A percentile compares a stretch with the other conserved stretches of the same genome.
Evolutionary conservation across 2,329 filamentous ascomycete genomes (phyloP).

Genomic region (Pleomassaria siparia): DNA sequence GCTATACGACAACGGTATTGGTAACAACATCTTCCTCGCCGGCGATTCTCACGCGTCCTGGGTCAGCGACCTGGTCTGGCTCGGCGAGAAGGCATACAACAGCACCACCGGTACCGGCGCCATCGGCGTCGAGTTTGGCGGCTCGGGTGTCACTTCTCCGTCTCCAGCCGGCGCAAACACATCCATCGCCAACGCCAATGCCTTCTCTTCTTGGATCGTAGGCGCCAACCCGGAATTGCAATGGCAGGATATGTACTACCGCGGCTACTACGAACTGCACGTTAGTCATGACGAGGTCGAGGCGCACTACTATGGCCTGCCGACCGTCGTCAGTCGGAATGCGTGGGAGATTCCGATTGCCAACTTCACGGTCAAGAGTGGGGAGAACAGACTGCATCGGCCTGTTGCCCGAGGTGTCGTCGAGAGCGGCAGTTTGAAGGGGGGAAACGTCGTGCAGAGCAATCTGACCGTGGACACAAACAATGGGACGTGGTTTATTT

Average conservation of each 20-base stretch:
- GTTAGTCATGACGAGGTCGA: conserved; percentile 56
- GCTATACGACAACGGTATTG: conserved; percentile 67
- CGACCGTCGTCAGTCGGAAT: conserved; percentile 62
- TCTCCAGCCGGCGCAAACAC: conserved; percentile 63
- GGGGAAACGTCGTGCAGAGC: conserved; percentile 40
- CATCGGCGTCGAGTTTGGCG: conserved; percentile 58
- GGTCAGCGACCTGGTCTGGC: conserved; percentile 50
- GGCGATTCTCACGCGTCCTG: conserved; percentile 71
- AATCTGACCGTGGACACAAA: conserved; percentile 38
- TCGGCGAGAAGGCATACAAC: conserved; percentile 46
- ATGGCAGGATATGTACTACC: conserved; percentile 74
- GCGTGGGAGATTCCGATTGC: conserved; percentile 66
- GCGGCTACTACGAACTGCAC: conserved; percentile 70
- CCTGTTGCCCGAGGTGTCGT: conserved; percentile 53
- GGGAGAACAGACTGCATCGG: conserved; percentile 60
- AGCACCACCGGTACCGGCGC: conserved; percentile 41
- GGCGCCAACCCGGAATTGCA: conserved; percentile 64
- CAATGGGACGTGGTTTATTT: conserved; percentile 40
- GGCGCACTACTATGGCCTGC: conserved; percentile 67
- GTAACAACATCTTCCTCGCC: conserved; percentile 72
- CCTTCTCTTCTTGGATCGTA: conserved; percentile 34
- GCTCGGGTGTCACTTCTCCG: conserved; percentile 65
- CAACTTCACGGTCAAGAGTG: conserved; percentile 67
- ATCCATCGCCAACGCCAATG: conserved; percentile 55
- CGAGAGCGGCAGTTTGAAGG: conserved; percentile 60